phyloP scores from a whole-genome alignment of 805 yeast species.

The Saccharomycopsis fermentans region DNA sequence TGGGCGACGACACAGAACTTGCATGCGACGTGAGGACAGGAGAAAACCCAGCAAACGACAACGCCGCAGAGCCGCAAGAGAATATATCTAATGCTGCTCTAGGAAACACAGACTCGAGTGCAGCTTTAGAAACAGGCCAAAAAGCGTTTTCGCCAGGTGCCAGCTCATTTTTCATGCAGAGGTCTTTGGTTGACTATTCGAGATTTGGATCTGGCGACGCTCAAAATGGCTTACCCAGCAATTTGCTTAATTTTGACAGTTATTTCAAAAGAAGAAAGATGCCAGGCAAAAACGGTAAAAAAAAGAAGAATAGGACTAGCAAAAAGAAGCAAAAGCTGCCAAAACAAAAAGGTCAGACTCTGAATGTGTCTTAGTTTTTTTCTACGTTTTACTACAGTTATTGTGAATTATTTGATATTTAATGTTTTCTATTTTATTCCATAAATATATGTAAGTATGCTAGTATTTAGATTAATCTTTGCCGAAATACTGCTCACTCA shows the following conservation, averaged over 20 bases:
- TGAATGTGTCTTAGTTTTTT: not conserved
- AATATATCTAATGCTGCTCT: too few species aligned
- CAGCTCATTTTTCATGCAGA: not conserved
- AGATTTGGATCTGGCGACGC: not conserved
- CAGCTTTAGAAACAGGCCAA: too few species aligned
- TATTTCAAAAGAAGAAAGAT: not conserved
- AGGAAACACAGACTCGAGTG: too few species aligned
- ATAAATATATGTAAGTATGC: not conserved
- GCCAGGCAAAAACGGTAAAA: not conserved
- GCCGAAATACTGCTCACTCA: conserved; percentile 15
- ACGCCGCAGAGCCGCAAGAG: too few species aligned
- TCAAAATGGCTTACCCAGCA: not conserved
- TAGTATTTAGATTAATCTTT: not conserved
- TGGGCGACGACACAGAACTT: not conserved
- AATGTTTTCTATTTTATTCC: not conserved
- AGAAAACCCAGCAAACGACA: too few species aligned
- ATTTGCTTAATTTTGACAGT: not conserved
- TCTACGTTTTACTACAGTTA: not conserved
- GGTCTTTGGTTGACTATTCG: not conserved
- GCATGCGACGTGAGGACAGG: too few species aligned
- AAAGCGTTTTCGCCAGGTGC: not conserved
- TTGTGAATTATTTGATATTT: not conserved
- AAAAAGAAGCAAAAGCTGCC: not conserved
- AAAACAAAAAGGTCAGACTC: not conserved
- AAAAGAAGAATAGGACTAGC: not conserved